Evolutionary conservation across 2,329 filamentous ascomycete species (phyloP), one percentile per base, ranked within the genome.

Genomic region (Colletotrichum karsti): DNA sequence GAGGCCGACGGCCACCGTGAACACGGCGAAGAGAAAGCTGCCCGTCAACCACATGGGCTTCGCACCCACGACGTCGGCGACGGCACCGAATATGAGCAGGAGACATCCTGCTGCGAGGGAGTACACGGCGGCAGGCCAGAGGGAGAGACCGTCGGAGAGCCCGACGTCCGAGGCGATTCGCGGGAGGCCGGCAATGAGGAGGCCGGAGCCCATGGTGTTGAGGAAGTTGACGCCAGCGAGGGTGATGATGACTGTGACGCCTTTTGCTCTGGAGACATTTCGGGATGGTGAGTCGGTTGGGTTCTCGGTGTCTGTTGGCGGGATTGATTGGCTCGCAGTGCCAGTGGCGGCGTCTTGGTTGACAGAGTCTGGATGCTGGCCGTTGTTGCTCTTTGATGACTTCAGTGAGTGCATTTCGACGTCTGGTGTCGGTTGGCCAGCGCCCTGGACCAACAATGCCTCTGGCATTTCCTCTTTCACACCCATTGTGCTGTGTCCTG

Each of bases 171-270:
- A 41, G 41, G 79, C 78, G 67, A 83, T 81, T 7, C 73, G 76
- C 6, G 80, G 80, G 10, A 81, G 71, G 20, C 75, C 75, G 6
- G 79, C 79, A 50, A 78, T 79, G 50, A 80, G 75, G 53, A 80
- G 78, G 22, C 77, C 78, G 13, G 77, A 80, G 8, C 76, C 77
- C 75, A 79, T 78, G 3, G 77, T 77, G 66, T 78, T 78, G 26
- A 79, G 75, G 54, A 79, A 78, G 69, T 68, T 78, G 54, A 79
- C 73, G 26, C 77, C 76, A 0, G 78, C 74, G 6, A 79, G 74
- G 1, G 77, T 79, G 10, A 73, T 54, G 57, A 79, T 79, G 53
- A 79, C 74, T 18, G 71, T 70, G 4, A 76, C 51, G 20, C 67
- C 75, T 24, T 73, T 72, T 20, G 69, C 62, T 20, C 72, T 74